Evolutionary conservation across 345 rosid species (phyloP).

Genomic region (Geranium rotundifolium): DNA sequence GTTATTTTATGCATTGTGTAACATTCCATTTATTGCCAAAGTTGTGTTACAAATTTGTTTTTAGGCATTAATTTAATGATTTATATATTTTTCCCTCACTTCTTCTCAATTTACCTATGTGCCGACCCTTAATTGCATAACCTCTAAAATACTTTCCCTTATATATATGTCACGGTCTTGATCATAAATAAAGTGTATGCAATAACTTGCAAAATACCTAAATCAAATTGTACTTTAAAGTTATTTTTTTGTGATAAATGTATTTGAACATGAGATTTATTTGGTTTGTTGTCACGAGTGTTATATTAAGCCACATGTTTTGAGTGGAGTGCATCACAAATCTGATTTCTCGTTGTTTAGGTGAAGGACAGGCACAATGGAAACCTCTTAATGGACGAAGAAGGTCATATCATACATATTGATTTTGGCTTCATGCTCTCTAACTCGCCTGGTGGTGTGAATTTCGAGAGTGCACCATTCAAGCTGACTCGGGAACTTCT

Average conservation of each 20-base stretch:
- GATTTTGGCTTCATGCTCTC: constrained; percentile 99
- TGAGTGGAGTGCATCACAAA: background rate
- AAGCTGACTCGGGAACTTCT: constrained; percentile 98
- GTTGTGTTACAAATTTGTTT: background rate
- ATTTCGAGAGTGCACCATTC: constrained; percentile 99
- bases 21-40: background rate
- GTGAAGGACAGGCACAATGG: constrained; percentile 98
- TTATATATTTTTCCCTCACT: constrained; percentile 9
- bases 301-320: background rate
- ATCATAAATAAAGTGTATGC: background rate
- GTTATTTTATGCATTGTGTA: no score
- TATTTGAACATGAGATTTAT: background rate
- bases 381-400: constrained; percentile 87
- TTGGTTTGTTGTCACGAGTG: background rate
- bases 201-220: background rate
- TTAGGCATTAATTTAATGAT: background rate
- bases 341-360: constrained; percentile 20
- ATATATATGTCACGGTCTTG: background rate
- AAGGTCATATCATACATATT: constrained; percentile 96
- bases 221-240: background rate
- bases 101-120: no score
- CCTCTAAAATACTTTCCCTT: background rate
- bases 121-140: background rate
- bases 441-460: constrained; percentile 98
- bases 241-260: no score